Evolutionary conservation across 2,329 filamentous ascomycete species (phyloP), one percentile per base, ranked within the genome.

Genomic region (Coleophoma eucalyptorum): DNA sequence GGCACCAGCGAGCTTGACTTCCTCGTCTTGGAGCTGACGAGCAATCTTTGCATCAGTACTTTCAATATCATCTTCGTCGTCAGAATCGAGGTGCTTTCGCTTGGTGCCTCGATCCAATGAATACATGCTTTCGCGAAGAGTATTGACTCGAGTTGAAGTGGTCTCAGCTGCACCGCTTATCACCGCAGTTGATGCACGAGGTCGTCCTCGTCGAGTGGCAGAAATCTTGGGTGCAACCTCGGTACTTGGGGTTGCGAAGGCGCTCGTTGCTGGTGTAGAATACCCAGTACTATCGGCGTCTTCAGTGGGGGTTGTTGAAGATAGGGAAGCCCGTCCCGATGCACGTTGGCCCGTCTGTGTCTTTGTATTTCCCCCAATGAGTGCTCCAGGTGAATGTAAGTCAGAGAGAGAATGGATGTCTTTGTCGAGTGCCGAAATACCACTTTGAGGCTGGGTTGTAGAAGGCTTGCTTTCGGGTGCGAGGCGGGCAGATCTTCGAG

Each of bases 241-340:
- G 15, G 61, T 40, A 8, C 70, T 73, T 4, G 81, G 82, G 10
- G 82, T 85, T 16, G 71, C 72, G 43, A 73, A 69, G 49, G 76
- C 72, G 64, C 80, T 85, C 18, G 84, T 87, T 35, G 73, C 78
- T 4, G 83, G 83, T 3, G 84, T 87, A 52, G 81, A 82, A 59
- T 77, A 79, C 16, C 74, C 78, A 35, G 72, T 71, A 35, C 54
- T 54, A 11, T 71, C 77, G 5, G 71, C 69, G 49, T 72, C 72
- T 48, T 72, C 64, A 31, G 67, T 65, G 10, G 64, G 64, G 33
- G 68, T 67, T 5, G 68, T 56, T 3, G 72, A 73, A 19, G 69
- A 71, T 5, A 70, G 59, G 21, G 73, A 69, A 35, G 66, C 65
- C 2, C 67, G 58, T 19, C 50, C 48, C 58, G 42, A 43, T 5